phyloP scores from a whole-genome alignment of 192 early-diverging fungal species.

The Neocallimastix lanati region DNA sequence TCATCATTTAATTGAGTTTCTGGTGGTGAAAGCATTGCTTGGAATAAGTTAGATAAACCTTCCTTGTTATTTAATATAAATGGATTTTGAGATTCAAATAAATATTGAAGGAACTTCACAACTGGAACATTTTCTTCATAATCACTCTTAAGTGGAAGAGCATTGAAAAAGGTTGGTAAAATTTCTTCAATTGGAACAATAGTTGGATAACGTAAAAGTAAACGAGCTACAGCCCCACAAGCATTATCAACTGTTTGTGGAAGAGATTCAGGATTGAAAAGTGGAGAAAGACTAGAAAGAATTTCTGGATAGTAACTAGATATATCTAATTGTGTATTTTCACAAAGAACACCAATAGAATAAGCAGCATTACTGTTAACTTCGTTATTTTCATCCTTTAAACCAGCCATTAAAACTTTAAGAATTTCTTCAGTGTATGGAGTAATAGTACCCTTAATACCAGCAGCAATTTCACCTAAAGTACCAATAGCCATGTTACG shows the following conservation, averaged over 20 bases:
- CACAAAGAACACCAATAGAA: constrained; percentile 49
- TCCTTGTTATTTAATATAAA: neutral
- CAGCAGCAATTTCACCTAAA: constrained; percentile 57
- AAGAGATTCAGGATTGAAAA: neutral
- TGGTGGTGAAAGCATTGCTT: constrained; percentile 1
- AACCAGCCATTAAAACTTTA: constrained; percentile 46
- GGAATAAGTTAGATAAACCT: neutral
- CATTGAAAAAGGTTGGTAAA: constrained; percentile 41
- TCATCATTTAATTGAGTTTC: constrained; percentile 1
- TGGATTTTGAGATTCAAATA: constrained; percentile 16
- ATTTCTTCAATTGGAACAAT: constrained; percentile 53
- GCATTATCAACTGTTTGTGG: constrained; percentile 40
- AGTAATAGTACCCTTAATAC: constrained; percentile 35
- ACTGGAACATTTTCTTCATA: constrained; percentile 62
- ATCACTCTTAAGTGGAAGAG: constrained; percentile 54
- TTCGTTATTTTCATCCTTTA: constrained; percentile 59
- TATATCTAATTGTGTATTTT: neutral
- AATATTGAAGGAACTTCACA: constrained; percentile 43
- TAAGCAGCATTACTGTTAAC: constrained; percentile 76
- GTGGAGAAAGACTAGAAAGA: neutral
- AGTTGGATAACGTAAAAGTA: constrained; percentile 45
- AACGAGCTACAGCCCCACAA: constrained; percentile 56
- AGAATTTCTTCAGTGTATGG: constrained; percentile 27
- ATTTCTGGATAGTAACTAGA: neutral
- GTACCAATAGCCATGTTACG: constrained; percentile 81